Evolutionary conservation across 805 yeast genomes (phyloP), one percentile per base, ranked within the genome.

Genomic region (Lachancea kluyveri): DNA sequence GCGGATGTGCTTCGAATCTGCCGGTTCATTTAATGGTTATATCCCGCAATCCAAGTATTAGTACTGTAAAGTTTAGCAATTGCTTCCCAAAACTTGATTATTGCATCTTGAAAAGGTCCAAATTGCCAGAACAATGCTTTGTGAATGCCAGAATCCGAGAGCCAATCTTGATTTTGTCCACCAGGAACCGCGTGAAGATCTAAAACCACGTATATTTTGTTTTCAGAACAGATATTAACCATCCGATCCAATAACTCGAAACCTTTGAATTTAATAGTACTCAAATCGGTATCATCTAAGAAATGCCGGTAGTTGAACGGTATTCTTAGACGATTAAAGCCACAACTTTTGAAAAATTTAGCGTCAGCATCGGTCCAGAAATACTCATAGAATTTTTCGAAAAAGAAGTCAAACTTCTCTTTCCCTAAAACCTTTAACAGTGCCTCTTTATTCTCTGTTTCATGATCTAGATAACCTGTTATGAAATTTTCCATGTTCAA

Each of bases 101-200:
- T 54, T 8, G 61, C 57, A 39, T 69, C 74, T 49, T 68, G 74
- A 50, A 68, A 65, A 16, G 61, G 54, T 42, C 61, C 64, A 53
- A 66, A 70, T 16, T 65, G 68, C 73, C 74, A 70, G 46, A 70
- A 69, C 15, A 67, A 31, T 2, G 74, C 57, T 48, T 64, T 64
- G 50, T 68, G 71, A 41, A 66, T 54, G 3, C 62, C 65, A 1
- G 68, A 60, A 47, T 70, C 76, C 14, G 60, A 46, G 43, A 70
- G 76, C 76, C 75, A 70, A 43, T 65, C 74, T 51, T 68, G 75
- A 46, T 66, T 68, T 48, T 70, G 74, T 17, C 75, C 74, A 31
- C 75, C 76, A 10, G 75, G 75, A 14, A 50, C 58, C 9, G 74
- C 57, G 40, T 70, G 75, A 17, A 70, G 55, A 39, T 70, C 76